These are phyloP conservation scores for Xylariomycetidae sp. DNA, from an alignment of 2,329 filamentous ascomycete genomes.

Conservation along the genomic window DNA sequence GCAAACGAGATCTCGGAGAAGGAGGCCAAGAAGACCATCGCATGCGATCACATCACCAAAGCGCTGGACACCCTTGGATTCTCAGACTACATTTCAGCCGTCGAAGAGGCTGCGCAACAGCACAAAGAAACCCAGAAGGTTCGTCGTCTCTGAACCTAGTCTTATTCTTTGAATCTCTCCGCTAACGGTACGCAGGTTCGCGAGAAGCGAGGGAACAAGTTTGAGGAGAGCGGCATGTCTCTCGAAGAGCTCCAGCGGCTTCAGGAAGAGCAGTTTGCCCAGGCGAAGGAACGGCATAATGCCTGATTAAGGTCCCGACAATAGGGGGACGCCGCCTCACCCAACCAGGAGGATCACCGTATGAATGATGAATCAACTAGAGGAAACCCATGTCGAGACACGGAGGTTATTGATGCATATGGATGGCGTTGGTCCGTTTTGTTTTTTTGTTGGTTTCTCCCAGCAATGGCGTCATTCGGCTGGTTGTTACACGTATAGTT, in stretches of 20 bases:
- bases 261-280: constrained; percentile 85
- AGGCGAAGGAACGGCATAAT: constrained; percentile 26
- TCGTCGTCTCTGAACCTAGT: constrained; percentile 1
- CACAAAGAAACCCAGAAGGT: constrained; percentile 94
- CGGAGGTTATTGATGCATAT: no score
- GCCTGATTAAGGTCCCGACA: no score
- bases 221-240: constrained; percentile 88
- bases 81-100: constrained; percentile 82
- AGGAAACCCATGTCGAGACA: no score
- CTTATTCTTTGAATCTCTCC: not conserved
- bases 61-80: constrained; percentile 91
- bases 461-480: constrained; percentile 9
- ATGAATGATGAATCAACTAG: no score
- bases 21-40: constrained; percentile 98
- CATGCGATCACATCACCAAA: constrained; percentile 94
- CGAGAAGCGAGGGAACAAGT: constrained; percentile 96
- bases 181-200: constrained; percentile 57
- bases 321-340: no score
- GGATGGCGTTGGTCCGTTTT: constrained; percentile 11
- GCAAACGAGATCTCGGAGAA: constrained; percentile 99
- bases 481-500: not conserved
- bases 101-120: constrained; percentile 45
- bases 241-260: constrained; percentile 85
- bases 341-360: no score
- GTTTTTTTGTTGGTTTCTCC: constrained; percentile 6